Conservation (phyloP, 2,329 filamentous ascomycete species). For the Beauveria brongniartii region DNA sequence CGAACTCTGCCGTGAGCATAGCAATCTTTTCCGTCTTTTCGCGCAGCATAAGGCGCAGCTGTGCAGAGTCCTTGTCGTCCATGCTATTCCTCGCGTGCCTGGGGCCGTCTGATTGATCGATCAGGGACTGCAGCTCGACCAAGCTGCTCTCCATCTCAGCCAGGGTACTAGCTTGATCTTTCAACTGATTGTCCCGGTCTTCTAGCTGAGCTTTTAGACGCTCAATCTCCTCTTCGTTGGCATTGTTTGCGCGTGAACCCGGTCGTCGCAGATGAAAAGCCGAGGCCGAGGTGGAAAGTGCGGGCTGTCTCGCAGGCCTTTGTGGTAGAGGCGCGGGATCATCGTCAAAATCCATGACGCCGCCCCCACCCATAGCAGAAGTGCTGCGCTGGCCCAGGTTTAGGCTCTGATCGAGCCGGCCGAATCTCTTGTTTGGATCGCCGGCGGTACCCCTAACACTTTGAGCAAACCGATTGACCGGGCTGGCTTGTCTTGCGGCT, state of each 20-base stretch:
- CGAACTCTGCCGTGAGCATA: conserved; percentile 88
- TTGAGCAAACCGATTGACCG: conserved; percentile 53
- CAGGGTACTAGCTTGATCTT: conserved; percentile 74
- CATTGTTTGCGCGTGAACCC: conserved; percentile 42
- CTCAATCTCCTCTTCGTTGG: conserved; percentile 64
- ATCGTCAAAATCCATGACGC: conserved; percentile 46
- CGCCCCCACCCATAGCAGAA: conserved; percentile 49
- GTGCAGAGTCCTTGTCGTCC: conserved; percentile 64
- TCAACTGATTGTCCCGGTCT: conserved; percentile 79
- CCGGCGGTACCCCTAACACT: conserved; percentile 54
- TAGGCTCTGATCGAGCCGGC: conserved; percentile 39
- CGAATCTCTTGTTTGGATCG: conserved; percentile 51
- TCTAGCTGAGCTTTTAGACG: conserved; percentile 66
- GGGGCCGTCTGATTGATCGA: conserved; percentile 47
- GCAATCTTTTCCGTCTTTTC: conserved; percentile 98
- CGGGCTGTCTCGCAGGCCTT: conserved; percentile 45
- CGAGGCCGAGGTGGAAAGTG: conserved; percentile 45
- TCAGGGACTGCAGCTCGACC: conserved; percentile 64
- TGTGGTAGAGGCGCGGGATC: conserved; percentile 46
- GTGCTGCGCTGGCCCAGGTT: conserved; percentile 49
- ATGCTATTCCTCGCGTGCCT: conserved; percentile 37
- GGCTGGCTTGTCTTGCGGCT: conserved; percentile 28
- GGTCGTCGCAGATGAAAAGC: conserved; percentile 46
- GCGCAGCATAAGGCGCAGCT: conserved; percentile 72
- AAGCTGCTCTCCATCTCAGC: conserved; percentile 85